phyloP scores from a whole-genome alignment of 768 basidiomycete species.

The Leccinum subgranulosum region DNA sequence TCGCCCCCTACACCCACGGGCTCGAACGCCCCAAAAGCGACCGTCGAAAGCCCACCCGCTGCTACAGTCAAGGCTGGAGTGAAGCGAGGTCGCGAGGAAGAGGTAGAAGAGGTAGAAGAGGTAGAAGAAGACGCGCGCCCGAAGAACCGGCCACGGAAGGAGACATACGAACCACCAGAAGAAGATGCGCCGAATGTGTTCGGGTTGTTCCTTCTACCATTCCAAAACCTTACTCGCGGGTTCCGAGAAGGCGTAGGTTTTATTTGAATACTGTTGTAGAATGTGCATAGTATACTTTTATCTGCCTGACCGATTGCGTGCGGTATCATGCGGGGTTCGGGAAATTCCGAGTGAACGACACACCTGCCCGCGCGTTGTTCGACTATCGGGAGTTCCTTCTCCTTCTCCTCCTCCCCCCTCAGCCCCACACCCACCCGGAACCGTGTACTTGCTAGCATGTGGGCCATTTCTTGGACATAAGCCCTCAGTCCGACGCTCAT shows the following conservation, averaged over 20 bases:
- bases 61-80: conserved; percentile 26
- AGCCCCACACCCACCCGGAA: not conserved
- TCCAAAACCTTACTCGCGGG: conserved; percentile 63
- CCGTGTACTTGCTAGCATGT: conserved; percentile 10
- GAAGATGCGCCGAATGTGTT: conserved; percentile 45
- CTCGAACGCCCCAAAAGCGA: conserved; percentile 32
- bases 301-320: conserved; percentile 18
- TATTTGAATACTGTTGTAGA: conserved; percentile 17
- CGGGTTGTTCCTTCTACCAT: conserved; percentile 60
- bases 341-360: conserved; percentile 23
- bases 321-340: conserved; percentile 23
- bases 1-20: conserved; percentile 10
- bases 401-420: conserved; percentile 1
- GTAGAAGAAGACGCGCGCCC: conserved; percentile 41
- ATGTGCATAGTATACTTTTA: not conserved
- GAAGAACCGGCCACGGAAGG: conserved; percentile 50
- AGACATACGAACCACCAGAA: conserved; percentile 41
- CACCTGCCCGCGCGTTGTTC: conserved; percentile 6
- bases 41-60: conserved; percentile 25
- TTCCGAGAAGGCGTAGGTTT: conserved; percentile 57
- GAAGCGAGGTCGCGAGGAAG: conserved; percentile 51
- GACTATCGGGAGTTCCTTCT: not conserved
- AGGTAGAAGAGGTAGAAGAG: conserved; percentile 32
- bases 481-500: conserved; percentile 12
- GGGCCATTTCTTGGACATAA: conserved; percentile 14